Evolutionary conservation across 1,284 basidiomycete species (phyloP).

Genomic region (Psilocybe mexicana): DNA sequence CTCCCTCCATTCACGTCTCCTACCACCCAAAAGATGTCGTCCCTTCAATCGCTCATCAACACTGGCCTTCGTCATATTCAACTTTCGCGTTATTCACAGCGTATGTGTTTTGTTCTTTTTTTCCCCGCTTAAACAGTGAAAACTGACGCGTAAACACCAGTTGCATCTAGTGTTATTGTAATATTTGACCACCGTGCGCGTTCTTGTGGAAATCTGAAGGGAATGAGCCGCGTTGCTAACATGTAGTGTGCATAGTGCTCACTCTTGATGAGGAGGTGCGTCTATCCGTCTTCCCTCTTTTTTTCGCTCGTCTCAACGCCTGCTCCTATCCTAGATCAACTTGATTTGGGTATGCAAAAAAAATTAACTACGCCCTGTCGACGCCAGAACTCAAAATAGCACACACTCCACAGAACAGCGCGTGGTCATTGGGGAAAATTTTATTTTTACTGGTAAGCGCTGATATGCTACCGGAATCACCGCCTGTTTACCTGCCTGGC

Average conservation of each 20-base stretch:
- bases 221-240: conserved; percentile 1
- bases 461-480: background rate
- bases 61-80: conserved; percentile 32
- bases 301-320: background rate
- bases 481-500: conserved; percentile 2
- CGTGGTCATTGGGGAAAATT: conserved; percentile 52
- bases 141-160: conserved; percentile 25
- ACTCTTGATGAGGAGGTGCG: conserved; percentile 56
- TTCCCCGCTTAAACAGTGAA: background rate
- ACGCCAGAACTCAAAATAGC: conserved; percentile 2
- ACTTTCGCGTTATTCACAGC: conserved; percentile 40
- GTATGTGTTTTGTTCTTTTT: conserved; percentile 26
- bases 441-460: conserved; percentile 50
- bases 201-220: background rate
- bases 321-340: conserved; percentile 10
- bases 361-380: conserved; percentile 1
- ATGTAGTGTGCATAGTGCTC: conserved; percentile 36
- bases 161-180: conserved; percentile 50
- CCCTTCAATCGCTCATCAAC: background rate
- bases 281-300: background rate
- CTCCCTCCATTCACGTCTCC: background rate
- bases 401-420: conserved; percentile 36
- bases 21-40: background rate
- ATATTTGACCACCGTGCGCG: conserved; percentile 53
- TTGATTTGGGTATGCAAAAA: conserved; percentile 47